Percentiles rank a stretch among this genome's conserved stretches.
phyloP scores from a whole-genome alignment of 2,329 filamentous ascomycete genomes.

The Verticillium albo-atrum region DNA sequence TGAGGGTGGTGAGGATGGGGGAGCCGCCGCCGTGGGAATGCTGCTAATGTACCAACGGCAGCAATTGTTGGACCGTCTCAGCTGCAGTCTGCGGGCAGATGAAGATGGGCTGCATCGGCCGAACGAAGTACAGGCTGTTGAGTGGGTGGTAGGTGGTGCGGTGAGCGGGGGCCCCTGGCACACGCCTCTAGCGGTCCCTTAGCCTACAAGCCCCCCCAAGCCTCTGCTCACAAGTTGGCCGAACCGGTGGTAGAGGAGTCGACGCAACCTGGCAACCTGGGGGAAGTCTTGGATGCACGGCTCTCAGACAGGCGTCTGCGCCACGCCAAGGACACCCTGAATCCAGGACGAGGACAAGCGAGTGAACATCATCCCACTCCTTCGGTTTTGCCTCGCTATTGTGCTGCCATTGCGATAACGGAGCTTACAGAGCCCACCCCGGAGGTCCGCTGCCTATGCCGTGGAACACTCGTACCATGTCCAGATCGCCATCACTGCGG shows the following conservation, averaged over 20 bases:
- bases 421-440: not conserved
- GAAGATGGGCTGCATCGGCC: not conserved
- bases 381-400: not conserved
- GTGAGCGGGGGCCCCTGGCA: not conserved
- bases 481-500: too few relatives aligned
- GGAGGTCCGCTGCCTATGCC: not conserved
- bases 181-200: not conserved
- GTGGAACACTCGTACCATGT: too few relatives aligned
- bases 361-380: not conserved
- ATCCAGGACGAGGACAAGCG: not conserved
- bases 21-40: conserved; percentile 9
- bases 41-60: not conserved
- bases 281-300: not conserved
- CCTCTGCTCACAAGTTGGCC: too few relatives aligned
- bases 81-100: not conserved
- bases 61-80: not conserved
- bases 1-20: conserved; percentile 5
- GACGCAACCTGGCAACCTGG: not conserved
- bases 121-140: not conserved
- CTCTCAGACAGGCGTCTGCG: not conserved
- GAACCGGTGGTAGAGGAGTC: not conserved
- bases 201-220: not conserved
- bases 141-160: not conserved
- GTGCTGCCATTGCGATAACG: not conserved
- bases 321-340: not conserved